A percentile compares a stretch with the other conserved stretches of the same genome.
Conservation (phyloP, 1,139 yeast species). For the Nadsonia starkeyi-henricii region DNA sequence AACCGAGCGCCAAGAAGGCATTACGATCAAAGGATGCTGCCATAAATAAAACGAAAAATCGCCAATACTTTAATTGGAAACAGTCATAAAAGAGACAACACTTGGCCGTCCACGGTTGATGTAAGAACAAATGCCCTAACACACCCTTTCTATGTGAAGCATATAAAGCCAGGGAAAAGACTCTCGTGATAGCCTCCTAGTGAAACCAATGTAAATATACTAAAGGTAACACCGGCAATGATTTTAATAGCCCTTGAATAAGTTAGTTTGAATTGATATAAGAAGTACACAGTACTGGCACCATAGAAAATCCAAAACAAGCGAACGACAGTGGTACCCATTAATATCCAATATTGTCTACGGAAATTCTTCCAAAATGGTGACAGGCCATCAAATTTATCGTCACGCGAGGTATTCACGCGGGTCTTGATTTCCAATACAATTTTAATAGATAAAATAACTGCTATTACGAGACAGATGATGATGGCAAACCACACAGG, state of each 20-base stretch:
- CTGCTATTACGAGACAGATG: slow-evolving; percentile 14
- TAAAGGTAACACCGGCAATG: slow-evolving; percentile 21
- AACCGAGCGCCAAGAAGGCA: slow-evolving; percentile 22
- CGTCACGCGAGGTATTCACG: slow-evolving; percentile 2
- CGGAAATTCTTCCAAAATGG: slow-evolving; percentile 13
- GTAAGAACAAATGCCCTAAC: slow-evolving; percentile 16
- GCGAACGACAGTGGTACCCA: slow-evolving; percentile 17
- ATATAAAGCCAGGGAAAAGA: slow-evolving; percentile 15
- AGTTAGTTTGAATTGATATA: slow-evolving; percentile 21
- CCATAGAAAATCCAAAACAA: slow-evolving; percentile 20
- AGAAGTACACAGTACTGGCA: slow-evolving; percentile 20
- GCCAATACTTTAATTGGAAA: slow-evolving; percentile 21
- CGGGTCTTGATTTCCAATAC: slow-evolving; percentile 14
- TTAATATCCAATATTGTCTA: slow-evolving; percentile 13
- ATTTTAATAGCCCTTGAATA: slow-evolving; percentile 23
- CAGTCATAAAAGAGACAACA: slow-evolving; percentile 24
- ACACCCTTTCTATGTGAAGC: slow-evolving; percentile 16
- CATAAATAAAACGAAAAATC: slow-evolving; percentile 20
- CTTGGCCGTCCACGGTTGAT: slow-evolving; percentile 21
- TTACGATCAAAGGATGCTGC: slow-evolving; percentile 19
- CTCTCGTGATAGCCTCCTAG: slow-evolving; percentile 15
- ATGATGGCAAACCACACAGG: slow-evolving; percentile 22
- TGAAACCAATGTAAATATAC: slow-evolving; percentile 16
- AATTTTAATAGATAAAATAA: slow-evolving; percentile 14
- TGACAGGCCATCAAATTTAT: slow-evolving; percentile 1